These are phyloP conservation scores for Penicillium samsonianum DNA, from an alignment of 495 filamentous ascomycete genomes.

Conservation along the genomic window DNA sequence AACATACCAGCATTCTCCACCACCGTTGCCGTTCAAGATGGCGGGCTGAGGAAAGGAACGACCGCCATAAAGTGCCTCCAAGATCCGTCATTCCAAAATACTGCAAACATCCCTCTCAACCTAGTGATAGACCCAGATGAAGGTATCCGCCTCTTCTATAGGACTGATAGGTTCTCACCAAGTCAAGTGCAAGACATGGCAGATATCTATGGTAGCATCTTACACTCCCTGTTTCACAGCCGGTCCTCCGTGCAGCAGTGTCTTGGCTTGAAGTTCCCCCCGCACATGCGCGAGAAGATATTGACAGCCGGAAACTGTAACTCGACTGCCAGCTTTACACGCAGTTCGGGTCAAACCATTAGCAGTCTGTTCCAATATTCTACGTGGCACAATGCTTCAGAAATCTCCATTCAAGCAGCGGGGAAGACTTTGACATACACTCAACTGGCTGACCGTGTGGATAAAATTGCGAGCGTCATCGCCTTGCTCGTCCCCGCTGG, in stretches of 20 bases:
- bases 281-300: conserved; percentile 1
- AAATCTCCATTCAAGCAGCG: neutral
- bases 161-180: neutral
- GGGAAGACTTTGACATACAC: conserved; percentile 23
- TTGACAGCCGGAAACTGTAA: neutral
- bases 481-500: conserved; percentile 1
- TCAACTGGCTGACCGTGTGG: conserved; percentile 16
- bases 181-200: conserved; percentile 5
- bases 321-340: neutral
- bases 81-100: neutral
- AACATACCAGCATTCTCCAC: neutral
- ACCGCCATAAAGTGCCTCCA: conserved; percentile 2
- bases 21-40: conserved; percentile 6
- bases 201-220: conserved; percentile 3
- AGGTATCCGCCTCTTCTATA: neutral
- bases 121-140: neutral
- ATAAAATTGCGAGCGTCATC: neutral
- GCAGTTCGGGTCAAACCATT: neutral
- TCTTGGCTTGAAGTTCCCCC: conserved; percentile 14
- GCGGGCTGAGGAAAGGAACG: conserved; percentile 1
- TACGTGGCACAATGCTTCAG: neutral
- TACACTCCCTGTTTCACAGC: conserved; percentile 1
- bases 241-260: conserved; percentile 4
- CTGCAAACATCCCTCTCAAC: conserved; percentile 1
- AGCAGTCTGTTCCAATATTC: neutral